Base-by-base conservation (phyloP, 108 stramenopile species). In the Craspedostauros australis region DNA sequence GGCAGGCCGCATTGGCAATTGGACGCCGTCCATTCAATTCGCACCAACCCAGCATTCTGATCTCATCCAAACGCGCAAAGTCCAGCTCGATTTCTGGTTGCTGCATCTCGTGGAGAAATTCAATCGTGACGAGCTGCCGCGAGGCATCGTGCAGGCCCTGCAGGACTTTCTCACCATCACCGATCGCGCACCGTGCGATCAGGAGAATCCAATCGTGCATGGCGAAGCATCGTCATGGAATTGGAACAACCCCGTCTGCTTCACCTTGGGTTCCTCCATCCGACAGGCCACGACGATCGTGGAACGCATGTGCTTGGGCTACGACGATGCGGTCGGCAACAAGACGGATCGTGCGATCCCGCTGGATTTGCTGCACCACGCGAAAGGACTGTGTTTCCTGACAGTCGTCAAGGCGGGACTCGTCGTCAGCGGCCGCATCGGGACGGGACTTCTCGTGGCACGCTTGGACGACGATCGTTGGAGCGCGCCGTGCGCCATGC, bases 331-430 rank as follows among this genome's bases (percentile, higher is more conserved):
- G 39, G 28, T 39, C 12, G 27, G 43, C 14, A 44, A 49, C 26
- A 71, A 65, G 27, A 40, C 60, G 5, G 76, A 77, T 42, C 66
- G 71, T 33, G 62, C 55, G 44, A 83, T 88, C 39, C 88, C 88
- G 7, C 45, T 82, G 20, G 84, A 83, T 65, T 67, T 91, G 26
- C 46, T 91, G 39, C 63, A 71, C 9, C 53, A 40, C 29, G 89
- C 89, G 37, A 82, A 79, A 37, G 89, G 85, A 26, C 27, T 91
- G 6, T 66, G 66, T 2, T 91, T 91, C 47, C 47, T 91, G 39
- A 84, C 85, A 4, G 81, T 91, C 9, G 34, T 82, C 60, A 91
- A 91, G 60, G 81, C 69, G 15, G 91, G 91, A 0, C 68, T 87
- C 37, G 57, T 87, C 12, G 63, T 92, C 4, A 70, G 77, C 27